Conservation (phyloP, 331 rosid genomes). For the Acacia pycnantha region DNA sequence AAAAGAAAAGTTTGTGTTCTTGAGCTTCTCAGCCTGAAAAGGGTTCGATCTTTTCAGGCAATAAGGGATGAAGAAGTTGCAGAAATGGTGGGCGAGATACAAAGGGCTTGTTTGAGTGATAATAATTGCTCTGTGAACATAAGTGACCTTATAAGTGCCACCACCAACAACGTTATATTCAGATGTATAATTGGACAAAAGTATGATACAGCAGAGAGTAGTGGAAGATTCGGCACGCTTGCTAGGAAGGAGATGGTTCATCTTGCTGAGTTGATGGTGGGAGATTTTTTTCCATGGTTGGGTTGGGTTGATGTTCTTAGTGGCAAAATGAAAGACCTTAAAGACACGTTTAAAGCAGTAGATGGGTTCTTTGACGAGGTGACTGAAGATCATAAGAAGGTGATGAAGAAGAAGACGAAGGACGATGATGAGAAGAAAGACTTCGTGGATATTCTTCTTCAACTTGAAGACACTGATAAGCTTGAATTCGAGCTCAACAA, state of each 20-base stretch:
- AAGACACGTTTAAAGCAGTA: conserved; percentile 16
- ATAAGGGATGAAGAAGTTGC: background rate
- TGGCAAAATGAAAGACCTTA: conserved; percentile 30
- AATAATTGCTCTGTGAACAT: background rate
- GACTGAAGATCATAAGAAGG: conserved; percentile 24
- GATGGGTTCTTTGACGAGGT: conserved; percentile 29
- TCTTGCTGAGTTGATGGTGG: background rate
- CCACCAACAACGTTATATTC: conserved; percentile 34
- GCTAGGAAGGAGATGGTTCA: conserved; percentile 9
- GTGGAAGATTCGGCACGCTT: conserved; percentile 20
- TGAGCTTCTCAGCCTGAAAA: background rate
- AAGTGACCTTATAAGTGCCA: background rate
- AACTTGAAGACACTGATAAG: background rate
- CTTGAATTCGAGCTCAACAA: background rate
- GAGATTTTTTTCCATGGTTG: background rate
- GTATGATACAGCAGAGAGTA: conserved; percentile 20
- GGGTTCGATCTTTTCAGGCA: background rate
- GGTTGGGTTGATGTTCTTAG: conserved; percentile 35
- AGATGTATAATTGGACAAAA: conserved; percentile 44
- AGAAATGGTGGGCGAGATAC: conserved; percentile 31
- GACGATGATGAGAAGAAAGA: background rate
- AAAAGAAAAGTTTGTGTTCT: background rate
- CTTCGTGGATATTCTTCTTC: conserved; percentile 37
- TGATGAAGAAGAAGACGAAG: background rate
- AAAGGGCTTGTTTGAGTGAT: background rate